Percentiles rank a stretch among this genome's conserved stretches.
Conservation (phyloP, 805 yeast species). For the Cyberlindnera bimundalis region DNA sequence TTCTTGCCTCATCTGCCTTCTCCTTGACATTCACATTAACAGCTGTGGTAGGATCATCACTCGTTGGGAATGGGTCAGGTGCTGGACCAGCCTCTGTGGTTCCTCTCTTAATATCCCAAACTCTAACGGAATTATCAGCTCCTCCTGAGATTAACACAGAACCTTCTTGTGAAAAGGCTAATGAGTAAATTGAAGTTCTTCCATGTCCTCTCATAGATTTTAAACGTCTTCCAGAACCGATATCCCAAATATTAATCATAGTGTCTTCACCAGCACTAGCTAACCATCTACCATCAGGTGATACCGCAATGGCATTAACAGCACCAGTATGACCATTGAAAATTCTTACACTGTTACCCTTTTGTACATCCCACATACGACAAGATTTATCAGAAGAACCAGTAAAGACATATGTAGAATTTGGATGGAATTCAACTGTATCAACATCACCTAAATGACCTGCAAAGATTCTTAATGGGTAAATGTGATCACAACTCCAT, state of each 20-base stretch:
- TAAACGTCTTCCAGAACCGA: constrained; percentile 82
- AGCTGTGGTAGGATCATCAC: constrained; percentile 19
- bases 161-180: constrained; percentile 84
- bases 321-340: constrained; percentile 94
- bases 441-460: constrained; percentile 98
- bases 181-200: constrained; percentile 75
- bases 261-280: constrained; percentile 96
- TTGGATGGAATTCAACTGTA: constrained; percentile 92
- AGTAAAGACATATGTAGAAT: constrained; percentile 89
- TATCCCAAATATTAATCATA: constrained; percentile 87
- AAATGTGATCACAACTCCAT: constrained; percentile 98
- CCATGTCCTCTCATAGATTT: constrained; percentile 97
- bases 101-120: constrained; percentile 91
- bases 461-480: constrained; percentile 92
- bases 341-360: constrained; percentile 86
- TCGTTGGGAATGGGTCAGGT: constrained; percentile 61
- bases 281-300: constrained; percentile 96
- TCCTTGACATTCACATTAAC: constrained; percentile 26
- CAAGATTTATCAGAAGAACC: constrained; percentile 95
- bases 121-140: constrained; percentile 88
- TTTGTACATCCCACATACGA: constrained; percentile 95
- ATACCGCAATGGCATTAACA: constrained; percentile 76
- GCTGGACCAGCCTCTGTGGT: constrained; percentile 75
- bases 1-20: constrained; percentile 46
- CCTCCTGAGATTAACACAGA: constrained; percentile 87